These are phyloP conservation scores for Aegle marmelos DNA, from an alignment of 345 rosid species.

Conservation along the genomic window DNA sequence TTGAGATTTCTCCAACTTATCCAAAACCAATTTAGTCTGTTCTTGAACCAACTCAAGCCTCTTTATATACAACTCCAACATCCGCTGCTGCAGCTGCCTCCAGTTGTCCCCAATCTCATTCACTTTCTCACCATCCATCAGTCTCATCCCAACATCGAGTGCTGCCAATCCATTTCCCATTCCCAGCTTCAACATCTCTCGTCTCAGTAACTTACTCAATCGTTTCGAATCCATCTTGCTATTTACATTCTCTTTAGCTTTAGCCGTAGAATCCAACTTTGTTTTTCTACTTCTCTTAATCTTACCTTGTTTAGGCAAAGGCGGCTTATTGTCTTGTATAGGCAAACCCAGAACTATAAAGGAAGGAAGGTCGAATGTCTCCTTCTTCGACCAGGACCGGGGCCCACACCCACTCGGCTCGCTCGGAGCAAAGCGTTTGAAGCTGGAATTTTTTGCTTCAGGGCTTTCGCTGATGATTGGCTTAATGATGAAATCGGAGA, in stretches of 20 bases:
- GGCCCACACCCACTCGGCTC: not conserved
- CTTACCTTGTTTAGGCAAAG: too few relatives aligned
- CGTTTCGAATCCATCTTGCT: not conserved
- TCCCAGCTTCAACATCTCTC: constrained; percentile 15
- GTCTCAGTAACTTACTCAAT: constrained; percentile 17
- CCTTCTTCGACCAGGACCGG: constrained; percentile 11
- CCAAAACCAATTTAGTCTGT: constrained; percentile 15
- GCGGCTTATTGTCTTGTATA: not conserved
- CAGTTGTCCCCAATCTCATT: constrained; percentile 19
- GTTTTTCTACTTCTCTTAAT: too few relatives aligned
- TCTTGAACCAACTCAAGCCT: constrained; percentile 23
- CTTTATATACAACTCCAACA: constrained; percentile 24
- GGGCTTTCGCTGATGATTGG: constrained; percentile 20
- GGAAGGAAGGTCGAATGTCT: not conserved
- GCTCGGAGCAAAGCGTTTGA: constrained; percentile 14
- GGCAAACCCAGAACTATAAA: constrained; percentile 9
- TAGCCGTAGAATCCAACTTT: too few relatives aligned
- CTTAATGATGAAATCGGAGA: constrained; percentile 28
- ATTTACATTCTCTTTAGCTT: too few relatives aligned
- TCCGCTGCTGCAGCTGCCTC: constrained; percentile 13
- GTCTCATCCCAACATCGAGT: not conserved
- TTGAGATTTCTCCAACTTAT: not conserved
- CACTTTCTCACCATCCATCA: constrained; percentile 10
- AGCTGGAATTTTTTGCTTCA: not conserved
- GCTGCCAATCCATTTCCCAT: not conserved